Conservation (phyloP, 495 filamentous ascomycete species). For the Glonium stellatum region DNA sequence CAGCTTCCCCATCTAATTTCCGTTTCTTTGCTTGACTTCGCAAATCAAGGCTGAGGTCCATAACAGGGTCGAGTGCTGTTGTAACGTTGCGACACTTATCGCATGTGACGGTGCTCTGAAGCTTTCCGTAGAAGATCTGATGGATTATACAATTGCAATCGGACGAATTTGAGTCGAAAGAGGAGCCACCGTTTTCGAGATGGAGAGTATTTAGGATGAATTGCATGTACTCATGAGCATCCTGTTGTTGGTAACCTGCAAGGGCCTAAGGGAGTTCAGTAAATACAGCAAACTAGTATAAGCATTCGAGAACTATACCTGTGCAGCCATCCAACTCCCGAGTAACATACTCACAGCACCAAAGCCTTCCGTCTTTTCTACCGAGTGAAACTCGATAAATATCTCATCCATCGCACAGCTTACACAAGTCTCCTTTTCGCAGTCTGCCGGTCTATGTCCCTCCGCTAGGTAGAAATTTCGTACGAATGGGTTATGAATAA, state of each 20-base stretch:
- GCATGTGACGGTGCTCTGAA: slow-evolving; percentile 81
- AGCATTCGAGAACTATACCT: slow-evolving; percentile 42
- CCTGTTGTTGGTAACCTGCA: slow-evolving; percentile 86
- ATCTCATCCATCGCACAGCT: slow-evolving; percentile 86
- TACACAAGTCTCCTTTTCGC: slow-evolving; percentile 60
- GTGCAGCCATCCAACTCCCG: slow-evolving; percentile 66
- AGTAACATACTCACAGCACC: slow-evolving; percentile 74
- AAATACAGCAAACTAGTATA: slow-evolving; percentile 31
- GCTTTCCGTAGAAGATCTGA: slow-evolving; percentile 78
- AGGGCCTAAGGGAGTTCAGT: slow-evolving; percentile 48
- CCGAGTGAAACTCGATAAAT: slow-evolving; percentile 79
- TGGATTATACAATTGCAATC: slow-evolving; percentile 82
- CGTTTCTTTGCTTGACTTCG: slow-evolving; percentile 52
- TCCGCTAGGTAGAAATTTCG: slow-evolving; percentile 81
- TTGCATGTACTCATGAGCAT: slow-evolving; percentile 92
- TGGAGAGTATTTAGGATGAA: slow-evolving; percentile 85
- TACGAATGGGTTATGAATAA: slow-evolving; percentile 82
- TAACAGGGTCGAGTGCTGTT: slow-evolving; percentile 72
- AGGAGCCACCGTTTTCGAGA: slow-evolving; percentile 45
- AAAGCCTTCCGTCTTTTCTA: slow-evolving; percentile 74
- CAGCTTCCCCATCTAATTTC: slow-evolving; percentile 38
- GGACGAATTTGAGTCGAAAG: slow-evolving; percentile 47
- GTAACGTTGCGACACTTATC: slow-evolving; percentile 71
- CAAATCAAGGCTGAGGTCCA: slow-evolving; percentile 77
- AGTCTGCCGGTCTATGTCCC: slow-evolving; percentile 67